Evolutionary conservation across 805 yeast genomes (phyloP).

Genomic region (Candida ovalis): DNA sequence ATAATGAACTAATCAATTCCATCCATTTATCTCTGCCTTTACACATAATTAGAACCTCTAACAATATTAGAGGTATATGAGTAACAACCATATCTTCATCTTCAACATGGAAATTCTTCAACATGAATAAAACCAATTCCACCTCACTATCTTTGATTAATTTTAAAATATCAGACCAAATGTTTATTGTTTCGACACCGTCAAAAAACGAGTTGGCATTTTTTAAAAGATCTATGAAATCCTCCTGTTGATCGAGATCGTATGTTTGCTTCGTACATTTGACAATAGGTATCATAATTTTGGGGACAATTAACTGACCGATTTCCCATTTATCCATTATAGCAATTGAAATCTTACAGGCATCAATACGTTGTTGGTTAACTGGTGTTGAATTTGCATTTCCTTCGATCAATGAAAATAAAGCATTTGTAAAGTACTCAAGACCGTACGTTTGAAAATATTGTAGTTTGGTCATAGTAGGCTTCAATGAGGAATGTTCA

Average conservation of each 20-base stretch:
- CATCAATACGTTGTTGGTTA: slow-evolving; percentile 38
- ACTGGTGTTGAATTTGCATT: slow-evolving; percentile 18
- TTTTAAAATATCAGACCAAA: slow-evolving; percentile 63
- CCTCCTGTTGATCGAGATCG: slow-evolving; percentile 19
- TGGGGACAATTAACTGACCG: slow-evolving; percentile 70
- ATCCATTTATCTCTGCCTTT: slow-evolving; percentile 32
- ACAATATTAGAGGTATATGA: slow-evolving; percentile 70
- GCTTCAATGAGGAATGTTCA: neutral
- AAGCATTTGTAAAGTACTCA: slow-evolving; percentile 45
- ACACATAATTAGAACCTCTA: slow-evolving; percentile 39
- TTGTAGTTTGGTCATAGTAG: slow-evolving; percentile 35
- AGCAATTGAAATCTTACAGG: slow-evolving; percentile 63
- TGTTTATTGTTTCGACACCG: slow-evolving; percentile 73
- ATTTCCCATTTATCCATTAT: slow-evolving; percentile 95
- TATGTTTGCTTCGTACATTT: slow-evolving; percentile 37
- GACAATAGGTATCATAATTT: slow-evolving; percentile 63
- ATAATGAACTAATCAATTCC: slow-evolving; percentile 37
- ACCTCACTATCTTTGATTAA: slow-evolving; percentile 39
- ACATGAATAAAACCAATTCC: slow-evolving; percentile 53
- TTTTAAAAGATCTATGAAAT: slow-evolving; percentile 44
- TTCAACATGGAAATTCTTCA: slow-evolving; percentile 63
- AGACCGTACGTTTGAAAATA: slow-evolving; percentile 64
- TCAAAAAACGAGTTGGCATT: slow-evolving; percentile 75
- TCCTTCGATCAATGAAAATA: slow-evolving; percentile 45
- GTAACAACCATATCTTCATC: slow-evolving; percentile 83